A percentile compares a stretch with the other conserved stretches of the same genome.
phyloP scores from a whole-genome alignment of 805 yeast genomes.

The Teunomyces lycoperdinae region DNA sequence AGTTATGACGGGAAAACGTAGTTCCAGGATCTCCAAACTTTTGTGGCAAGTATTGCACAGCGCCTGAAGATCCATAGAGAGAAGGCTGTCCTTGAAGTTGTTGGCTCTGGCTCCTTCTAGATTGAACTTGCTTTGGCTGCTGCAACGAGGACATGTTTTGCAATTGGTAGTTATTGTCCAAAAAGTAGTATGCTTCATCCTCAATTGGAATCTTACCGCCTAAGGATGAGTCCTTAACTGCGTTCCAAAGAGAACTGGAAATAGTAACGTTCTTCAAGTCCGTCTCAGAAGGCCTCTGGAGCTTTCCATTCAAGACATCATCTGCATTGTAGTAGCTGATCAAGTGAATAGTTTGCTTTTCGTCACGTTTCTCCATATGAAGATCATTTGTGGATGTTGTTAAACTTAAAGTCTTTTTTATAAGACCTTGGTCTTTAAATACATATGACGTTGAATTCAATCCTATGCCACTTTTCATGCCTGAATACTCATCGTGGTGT shows the following conservation, averaged over 20 bases:
- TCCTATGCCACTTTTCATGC: slow-evolving; percentile 33
- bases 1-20: slow-evolving; percentile 9
- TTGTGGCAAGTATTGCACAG: slow-evolving; percentile 5
- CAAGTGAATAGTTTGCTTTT: slow-evolving; percentile 59
- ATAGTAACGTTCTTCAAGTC: slow-evolving; percentile 51
- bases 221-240: slow-evolving; percentile 55
- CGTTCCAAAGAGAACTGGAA: slow-evolving; percentile 48
- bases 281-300: slow-evolving; percentile 57
- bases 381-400: slow-evolving; percentile 21
- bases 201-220: slow-evolving; percentile 55
- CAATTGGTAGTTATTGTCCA: slow-evolving; percentile 44
- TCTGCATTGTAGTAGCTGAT: slow-evolving; percentile 75
- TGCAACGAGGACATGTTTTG: slow-evolving; percentile 36
- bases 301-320: slow-evolving; percentile 61
- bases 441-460: slow-evolving; percentile 53
- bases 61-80: not conserved
- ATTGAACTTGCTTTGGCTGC: slow-evolving; percentile 12
- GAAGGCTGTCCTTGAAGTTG: slow-evolving; percentile 4
- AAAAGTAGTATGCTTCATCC: slow-evolving; percentile 48
- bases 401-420: slow-evolving; percentile 78
- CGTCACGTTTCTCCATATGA: slow-evolving; percentile 21
- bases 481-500: slow-evolving; percentile 8
- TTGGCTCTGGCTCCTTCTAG: not conserved
- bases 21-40: slow-evolving; percentile 1
- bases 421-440: slow-evolving; percentile 68